Percentiles rank a stretch among this genome's conserved stretches.
These are phyloP conservation scores for Raphanus raphanistrum DNA, from an alignment of 345 rosid species.

Conservation along the genomic window DNA sequence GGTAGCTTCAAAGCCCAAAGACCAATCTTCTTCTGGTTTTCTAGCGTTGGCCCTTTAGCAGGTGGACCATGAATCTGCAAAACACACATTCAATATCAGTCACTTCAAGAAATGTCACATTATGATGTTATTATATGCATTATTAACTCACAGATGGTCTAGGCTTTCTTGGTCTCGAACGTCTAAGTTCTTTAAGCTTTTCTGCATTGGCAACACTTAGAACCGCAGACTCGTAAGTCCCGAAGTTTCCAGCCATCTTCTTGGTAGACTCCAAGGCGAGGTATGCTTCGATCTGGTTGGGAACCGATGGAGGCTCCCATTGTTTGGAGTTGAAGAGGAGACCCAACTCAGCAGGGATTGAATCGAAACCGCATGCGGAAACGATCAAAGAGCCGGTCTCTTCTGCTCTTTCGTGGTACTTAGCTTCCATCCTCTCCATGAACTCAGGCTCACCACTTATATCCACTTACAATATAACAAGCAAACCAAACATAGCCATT, in stretches of 20 bases:
- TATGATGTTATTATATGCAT: neutral
- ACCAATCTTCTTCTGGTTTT: constrained; percentile 69
- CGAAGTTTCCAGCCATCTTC: constrained; percentile 72
- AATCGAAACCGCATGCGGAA: constrained; percentile 95
- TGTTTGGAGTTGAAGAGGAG: constrained; percentile 73
- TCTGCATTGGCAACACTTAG: constrained; percentile 67
- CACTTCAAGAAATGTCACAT: neutral
- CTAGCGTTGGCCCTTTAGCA: constrained; percentile 59
- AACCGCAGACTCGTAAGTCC: constrained; percentile 82
- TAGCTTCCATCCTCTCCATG: constrained; percentile 78
- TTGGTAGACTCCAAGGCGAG: constrained; percentile 75
- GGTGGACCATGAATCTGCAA: constrained; percentile 82
- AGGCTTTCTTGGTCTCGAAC: constrained; percentile 68
- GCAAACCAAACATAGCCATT: neutral
- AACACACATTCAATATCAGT: neutral
- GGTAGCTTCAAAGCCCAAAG: constrained; percentile 84
- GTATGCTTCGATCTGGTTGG: constrained; percentile 76
- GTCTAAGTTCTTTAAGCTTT: constrained; percentile 64
- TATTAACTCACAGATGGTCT: constrained; percentile 58
- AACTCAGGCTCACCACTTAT: constrained; percentile 93
- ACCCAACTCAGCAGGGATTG: constrained; percentile 85
- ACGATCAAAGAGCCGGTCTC: constrained; percentile 72
- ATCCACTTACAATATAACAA: constrained; percentile 55
- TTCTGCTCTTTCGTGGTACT: constrained; percentile 63
- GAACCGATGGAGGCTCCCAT: constrained; percentile 63